phyloP scores from a whole-genome alignment of 2,329 filamentous ascomycete genomes.

The Whalleya microplaca region DNA sequence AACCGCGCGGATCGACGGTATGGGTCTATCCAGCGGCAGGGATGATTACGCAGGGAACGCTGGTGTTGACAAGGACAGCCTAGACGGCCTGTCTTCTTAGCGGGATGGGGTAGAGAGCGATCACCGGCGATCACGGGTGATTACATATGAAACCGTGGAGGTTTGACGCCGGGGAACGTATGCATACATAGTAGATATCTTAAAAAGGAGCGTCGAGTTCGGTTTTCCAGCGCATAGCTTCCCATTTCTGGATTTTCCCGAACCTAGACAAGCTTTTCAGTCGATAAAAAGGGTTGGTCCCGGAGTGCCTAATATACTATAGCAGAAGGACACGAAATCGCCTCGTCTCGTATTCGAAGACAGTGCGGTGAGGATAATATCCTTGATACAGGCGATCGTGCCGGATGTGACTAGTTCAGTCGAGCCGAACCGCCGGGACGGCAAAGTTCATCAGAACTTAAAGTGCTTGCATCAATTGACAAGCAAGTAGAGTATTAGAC shows the following conservation, averaged over 20 bases:
- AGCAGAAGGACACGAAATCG: neutral
- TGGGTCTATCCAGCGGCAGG: neutral
- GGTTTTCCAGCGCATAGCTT: neutral
- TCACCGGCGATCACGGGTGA: constrained; percentile 9
- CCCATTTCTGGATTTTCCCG: neutral
- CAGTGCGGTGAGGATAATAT: neutral
- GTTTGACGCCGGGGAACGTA: constrained; percentile 1
- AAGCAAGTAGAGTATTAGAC: neutral
- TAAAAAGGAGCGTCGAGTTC: constrained; percentile 1
- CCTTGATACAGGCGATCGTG: neutral
- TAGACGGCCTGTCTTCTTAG: neutral
- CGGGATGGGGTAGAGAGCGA: neutral
- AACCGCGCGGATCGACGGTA: constrained; percentile 25
- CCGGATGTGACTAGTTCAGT: neutral
- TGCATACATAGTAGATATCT: neutral
- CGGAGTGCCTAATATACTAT: neutral
- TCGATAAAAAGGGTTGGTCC: neutral
- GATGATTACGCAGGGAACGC: neutral
- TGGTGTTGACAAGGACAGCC: constrained; percentile 1
- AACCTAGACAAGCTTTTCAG: neutral
- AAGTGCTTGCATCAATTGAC: neutral
- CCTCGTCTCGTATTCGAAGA: neutral
- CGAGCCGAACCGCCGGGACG: neutral
- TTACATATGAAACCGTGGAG: constrained; percentile 20
- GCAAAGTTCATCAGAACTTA: neutral